A percentile compares a stretch with the other conserved stretches of the same genome.
Evolutionary conservation across 1,284 basidiomycete species (phyloP).

Genomic region (Heliocybe sulcata): DNA sequence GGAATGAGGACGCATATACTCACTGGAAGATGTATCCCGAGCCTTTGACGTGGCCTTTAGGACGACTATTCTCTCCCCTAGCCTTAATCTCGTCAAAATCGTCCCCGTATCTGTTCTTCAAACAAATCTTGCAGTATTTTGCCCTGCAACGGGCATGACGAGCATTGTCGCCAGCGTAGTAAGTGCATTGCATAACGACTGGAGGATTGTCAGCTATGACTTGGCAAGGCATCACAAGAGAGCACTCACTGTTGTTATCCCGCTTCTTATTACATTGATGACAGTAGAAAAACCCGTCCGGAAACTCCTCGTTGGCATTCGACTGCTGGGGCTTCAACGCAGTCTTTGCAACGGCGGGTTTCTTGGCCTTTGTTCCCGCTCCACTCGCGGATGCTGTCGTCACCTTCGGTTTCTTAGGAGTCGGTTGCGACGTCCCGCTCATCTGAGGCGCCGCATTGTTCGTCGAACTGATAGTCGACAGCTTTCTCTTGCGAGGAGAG

Average conservation of each 20-base stretch:
- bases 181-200: slow-evolving; percentile 48
- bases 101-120: slow-evolving; percentile 54
- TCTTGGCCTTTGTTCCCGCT: slow-evolving; percentile 2
- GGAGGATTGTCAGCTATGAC: slow-evolving; percentile 6
- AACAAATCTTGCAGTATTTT: slow-evolving; percentile 58
- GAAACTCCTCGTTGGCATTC: slow-evolving; percentile 21
- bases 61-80: slow-evolving; percentile 14
- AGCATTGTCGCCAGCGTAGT: slow-evolving; percentile 18
- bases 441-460: not conserved
- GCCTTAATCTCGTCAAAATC: slow-evolving; percentile 17
- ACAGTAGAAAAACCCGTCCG: slow-evolving; percentile 41
- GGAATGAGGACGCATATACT: slow-evolving; percentile 10
- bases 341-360: slow-evolving; percentile 4
- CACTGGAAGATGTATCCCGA: slow-evolving; percentile 49
- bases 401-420: slow-evolving; percentile 27
- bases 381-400: slow-evolving; percentile 6
- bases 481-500: slow-evolving; percentile 18
- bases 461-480: slow-evolving; percentile 12
- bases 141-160: slow-evolving; percentile 36
- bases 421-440: slow-evolving; percentile 10
- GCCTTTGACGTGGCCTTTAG: slow-evolving; percentile 26
- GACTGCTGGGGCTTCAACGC: slow-evolving; percentile 8
- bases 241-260: slow-evolving; percentile 35
- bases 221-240: slow-evolving; percentile 5
- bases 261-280: slow-evolving; percentile 66